Conservation (phyloP, 2,329 filamentous ascomycete genomes). For the Diaporthe ilicicola region DNA sequence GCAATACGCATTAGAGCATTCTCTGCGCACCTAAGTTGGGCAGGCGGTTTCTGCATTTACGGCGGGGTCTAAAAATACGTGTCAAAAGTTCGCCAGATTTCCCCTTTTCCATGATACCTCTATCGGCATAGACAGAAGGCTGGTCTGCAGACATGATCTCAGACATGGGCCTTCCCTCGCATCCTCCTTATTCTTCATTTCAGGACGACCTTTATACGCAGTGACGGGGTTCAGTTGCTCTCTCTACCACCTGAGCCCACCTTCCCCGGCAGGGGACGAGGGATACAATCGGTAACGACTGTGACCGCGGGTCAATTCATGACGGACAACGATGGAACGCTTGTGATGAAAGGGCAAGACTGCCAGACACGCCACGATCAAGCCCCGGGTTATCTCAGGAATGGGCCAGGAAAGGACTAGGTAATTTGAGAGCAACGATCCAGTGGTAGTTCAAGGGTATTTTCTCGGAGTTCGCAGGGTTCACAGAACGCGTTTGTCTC, state of each 20-base stretch:
- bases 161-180: constrained; percentile 38
- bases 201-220: constrained; percentile 32
- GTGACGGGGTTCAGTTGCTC: constrained; percentile 16
- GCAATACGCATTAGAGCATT: constrained; percentile 55
- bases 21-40: constrained; percentile 57
- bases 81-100: constrained; percentile 55
- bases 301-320: constrained; percentile 18
- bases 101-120: constrained; percentile 59
- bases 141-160: constrained; percentile 42
- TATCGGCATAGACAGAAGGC: constrained; percentile 53
- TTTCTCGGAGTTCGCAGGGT: constrained; percentile 22
- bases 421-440: constrained; percentile 15
- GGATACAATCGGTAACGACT: background rate
- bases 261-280: background rate
- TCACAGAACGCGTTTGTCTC: constrained; percentile 6
- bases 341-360: constrained; percentile 28
- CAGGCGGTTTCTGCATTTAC: constrained; percentile 58
- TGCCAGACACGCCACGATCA: constrained; percentile 12
- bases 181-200: constrained; percentile 20
- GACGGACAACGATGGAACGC: constrained; percentile 31
- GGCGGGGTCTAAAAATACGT: constrained; percentile 55
- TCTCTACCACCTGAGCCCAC: constrained; percentile 2
- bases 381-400: constrained; percentile 13
- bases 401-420: constrained; percentile 1
- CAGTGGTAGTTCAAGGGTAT: constrained; percentile 18